These are phyloP conservation scores for Coniochaeta sp. DNA, from an alignment of 2,329 filamentous ascomycete genomes.

Conservation along the genomic window DNA sequence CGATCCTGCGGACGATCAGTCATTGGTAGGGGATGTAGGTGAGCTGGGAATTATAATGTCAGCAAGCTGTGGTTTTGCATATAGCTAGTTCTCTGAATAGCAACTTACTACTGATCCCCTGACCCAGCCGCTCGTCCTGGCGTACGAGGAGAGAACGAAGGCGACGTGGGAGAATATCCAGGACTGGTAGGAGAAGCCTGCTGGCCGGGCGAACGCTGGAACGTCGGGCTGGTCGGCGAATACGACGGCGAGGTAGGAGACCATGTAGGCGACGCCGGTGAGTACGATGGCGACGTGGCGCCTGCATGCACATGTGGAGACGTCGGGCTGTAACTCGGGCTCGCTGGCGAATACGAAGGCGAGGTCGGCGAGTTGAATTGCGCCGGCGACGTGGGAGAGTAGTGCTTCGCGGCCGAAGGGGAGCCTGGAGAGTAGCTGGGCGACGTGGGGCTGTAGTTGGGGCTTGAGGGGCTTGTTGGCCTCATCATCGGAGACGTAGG, in stretches of 20 bases:
- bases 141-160: constrained; percentile 35
- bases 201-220: constrained; percentile 46
- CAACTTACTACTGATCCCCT: constrained; percentile 32
- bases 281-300: constrained; percentile 31
- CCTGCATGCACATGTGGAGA: neutral
- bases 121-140: constrained; percentile 30
- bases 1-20: constrained; percentile 14
- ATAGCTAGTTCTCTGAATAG: neutral
- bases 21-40: constrained; percentile 29
- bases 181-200: constrained; percentile 57
- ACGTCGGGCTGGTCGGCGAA: constrained; percentile 56
- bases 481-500: constrained; percentile 54
- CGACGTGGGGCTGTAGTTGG: constrained; percentile 59
- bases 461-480: constrained; percentile 46
- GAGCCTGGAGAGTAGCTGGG: constrained; percentile 59
- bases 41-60: constrained; percentile 18
- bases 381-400: constrained; percentile 64
- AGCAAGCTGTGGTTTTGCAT: constrained; percentile 1
- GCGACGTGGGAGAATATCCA: constrained; percentile 62
- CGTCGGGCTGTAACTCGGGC: neutral
- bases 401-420: constrained; percentile 46
- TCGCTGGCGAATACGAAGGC: constrained; percentile 55
- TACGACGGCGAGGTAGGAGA: constrained; percentile 67
- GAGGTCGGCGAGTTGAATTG: constrained; percentile 57
- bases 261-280: constrained; percentile 67